Evolutionary conservation across 108 stramenopile genomes (phyloP), one percentile per base, ranked within the genome.

Genomic region (Thalassiosira profunda): DNA sequence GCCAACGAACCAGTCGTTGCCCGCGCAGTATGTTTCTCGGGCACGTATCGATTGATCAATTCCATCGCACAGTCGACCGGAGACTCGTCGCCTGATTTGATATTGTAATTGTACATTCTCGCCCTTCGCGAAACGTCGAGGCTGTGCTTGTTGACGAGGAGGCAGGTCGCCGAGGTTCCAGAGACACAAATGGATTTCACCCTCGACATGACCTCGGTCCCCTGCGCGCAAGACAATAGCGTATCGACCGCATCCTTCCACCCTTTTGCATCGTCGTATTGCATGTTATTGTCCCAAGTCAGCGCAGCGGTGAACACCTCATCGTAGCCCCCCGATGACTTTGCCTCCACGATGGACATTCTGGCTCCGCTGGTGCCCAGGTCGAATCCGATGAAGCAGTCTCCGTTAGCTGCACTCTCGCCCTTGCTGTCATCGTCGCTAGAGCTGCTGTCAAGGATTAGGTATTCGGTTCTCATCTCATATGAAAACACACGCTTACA

Each of bases 1-100:
- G 96, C 93, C 67, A 98, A 82, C 5, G 95, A 82, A 29, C 91
- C 85, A 26, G 97, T 97, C 5, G 76, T 66, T 11, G 90, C 85
- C 5, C 88, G 74, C 12, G 93, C 87, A 1, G 90, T 91, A 62
- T 97, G 97, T 31, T 74, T 67, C 24, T 72, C 68, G 1, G 97
- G 97, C 1, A 91, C 92, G 58, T 88, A 63, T 25, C 72, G 35
- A 2, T 92, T 87, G 38, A 97, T 63, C 41, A 83, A 62, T 53
- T 84, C 53, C 74, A 85, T 41, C 2, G 86, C 88, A 41, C 62
- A 47, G 6, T 68, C 55, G 2, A 58, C 83, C 40, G 51, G 24
- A 5, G 63, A 21, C 9, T 68, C 54, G 49, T 20, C 44, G 2
- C 30, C 35, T 30, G 35, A 40, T 4, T 67, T 24, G 8, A 93